These are phyloP conservation scores for Austroboletus eburneus DNA, from an alignment of 768 basidiomycete species.

Conservation along the genomic window DNA sequence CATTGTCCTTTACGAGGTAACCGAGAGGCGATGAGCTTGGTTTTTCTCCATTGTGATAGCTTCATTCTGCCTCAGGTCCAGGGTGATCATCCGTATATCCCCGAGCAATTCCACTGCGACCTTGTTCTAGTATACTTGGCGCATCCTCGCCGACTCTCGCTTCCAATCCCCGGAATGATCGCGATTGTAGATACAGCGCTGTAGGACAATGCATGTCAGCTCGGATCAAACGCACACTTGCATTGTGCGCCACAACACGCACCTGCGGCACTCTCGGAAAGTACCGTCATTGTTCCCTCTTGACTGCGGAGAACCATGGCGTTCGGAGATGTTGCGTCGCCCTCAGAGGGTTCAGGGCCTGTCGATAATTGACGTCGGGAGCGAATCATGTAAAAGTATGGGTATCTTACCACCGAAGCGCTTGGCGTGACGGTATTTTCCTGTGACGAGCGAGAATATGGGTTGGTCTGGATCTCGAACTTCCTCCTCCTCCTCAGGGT, in stretches of 20 bases:
- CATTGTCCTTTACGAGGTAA: neutral
- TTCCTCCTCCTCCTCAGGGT: slow-evolving; percentile 23
- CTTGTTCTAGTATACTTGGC: slow-evolving; percentile 83
- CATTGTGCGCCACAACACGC: slow-evolving; percentile 28
- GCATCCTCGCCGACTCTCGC: slow-evolving; percentile 69
- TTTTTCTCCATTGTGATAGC: neutral
- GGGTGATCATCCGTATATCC: slow-evolving; percentile 65
- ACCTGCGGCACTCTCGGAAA: slow-evolving; percentile 70
- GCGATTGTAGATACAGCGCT: slow-evolving; percentile 66
- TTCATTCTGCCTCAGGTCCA: neutral
- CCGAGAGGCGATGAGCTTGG: no score
- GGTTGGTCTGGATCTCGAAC: slow-evolving; percentile 66
- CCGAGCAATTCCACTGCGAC: slow-evolving; percentile 83
- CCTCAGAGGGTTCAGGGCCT: slow-evolving; percentile 13
- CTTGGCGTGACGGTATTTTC: slow-evolving; percentile 77
- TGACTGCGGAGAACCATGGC: slow-evolving; percentile 62
- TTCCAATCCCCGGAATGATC: slow-evolving; percentile 82
- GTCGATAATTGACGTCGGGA: slow-evolving; percentile 3
- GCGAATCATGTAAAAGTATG: neutral
- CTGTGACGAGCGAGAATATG: slow-evolving; percentile 81
- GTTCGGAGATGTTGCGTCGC: slow-evolving; percentile 26
- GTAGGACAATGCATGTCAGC: slow-evolving; percentile 21
- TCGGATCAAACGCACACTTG: slow-evolving; percentile 2
- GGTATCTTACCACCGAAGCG: slow-evolving; percentile 47
- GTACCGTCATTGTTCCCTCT: slow-evolving; percentile 50